Base-by-base conservation (phyloP, 2,329 filamentous ascomycete genomes). In the Aspergillus floridensis region DNA sequence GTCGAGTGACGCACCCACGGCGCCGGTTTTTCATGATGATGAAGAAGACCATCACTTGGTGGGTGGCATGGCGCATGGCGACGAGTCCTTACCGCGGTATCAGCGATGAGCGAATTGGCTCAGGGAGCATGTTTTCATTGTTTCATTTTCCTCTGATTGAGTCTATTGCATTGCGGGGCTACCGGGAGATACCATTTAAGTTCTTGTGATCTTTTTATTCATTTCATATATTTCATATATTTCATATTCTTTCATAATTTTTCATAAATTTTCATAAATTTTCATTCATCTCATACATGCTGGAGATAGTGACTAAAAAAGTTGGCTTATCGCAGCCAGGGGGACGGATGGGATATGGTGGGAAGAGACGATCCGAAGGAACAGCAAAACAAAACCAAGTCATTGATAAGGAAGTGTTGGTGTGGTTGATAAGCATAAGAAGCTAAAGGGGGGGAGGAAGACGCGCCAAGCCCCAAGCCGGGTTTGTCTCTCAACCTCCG, bases 1-100 rank as follows among this genome's bases (percentile, higher is more conserved):
- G 19, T 38, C 57, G 16, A 46, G 65, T 5, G 65, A 66, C 44
- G 66, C 65, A n/a, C 83, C 85, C 2, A 84, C 83, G 49, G 86
- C 87, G 5, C 87, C 86, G 4, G 74, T 81, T 26, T 74, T 89
- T n/a, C 80, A 86, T 59, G 81, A 85, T 58, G 81, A 84, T 63
- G 80, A 86, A 57, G 80, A 84, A 63, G 79, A 84, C 61, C 79
- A 83, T 65, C 75, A 80, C 69, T 66, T 78, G 47, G 71, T 77
- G 26, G 73, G 73, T 46, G 67, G 76, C 24, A 71, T 70, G 35
- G 71, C 73, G 53, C 70, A 71, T 61, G 68, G 67, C 21, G 74
- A 74, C 49, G 76, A 80, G 59, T 73, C 76, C 46, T 67, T 81
- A 47, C 79, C 79, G 59, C 73, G 72, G 58, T 81, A 81, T 68